Conservation (phyloP, 768 basidiomycete species). For the Boletus patriciae region DNA sequence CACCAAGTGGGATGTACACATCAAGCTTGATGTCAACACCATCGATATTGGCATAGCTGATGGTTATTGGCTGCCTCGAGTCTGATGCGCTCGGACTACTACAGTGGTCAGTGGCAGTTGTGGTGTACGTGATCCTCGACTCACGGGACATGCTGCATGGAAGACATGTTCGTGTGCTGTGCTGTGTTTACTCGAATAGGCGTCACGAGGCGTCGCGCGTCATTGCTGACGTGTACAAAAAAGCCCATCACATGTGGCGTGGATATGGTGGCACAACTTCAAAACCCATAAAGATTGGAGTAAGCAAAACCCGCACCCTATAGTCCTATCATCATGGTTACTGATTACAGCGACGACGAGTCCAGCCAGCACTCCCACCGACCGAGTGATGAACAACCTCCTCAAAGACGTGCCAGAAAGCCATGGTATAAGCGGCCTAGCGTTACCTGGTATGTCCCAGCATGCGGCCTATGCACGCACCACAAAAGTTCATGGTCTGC, state of each 20-base stretch:
- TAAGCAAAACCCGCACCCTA: background rate
- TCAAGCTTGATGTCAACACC: slow-evolving; percentile 1
- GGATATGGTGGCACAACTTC: no score
- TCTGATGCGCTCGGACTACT: no score
- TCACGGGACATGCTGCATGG: background rate
- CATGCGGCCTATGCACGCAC: background rate
- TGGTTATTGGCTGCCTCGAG: background rate
- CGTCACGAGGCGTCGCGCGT: no score
- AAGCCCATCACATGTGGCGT: no score
- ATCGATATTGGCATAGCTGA: slow-evolving; percentile 1
- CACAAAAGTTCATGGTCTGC: background rate
- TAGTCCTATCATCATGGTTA: background rate
- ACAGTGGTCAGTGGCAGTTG: background rate
- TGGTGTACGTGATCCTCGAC: background rate
- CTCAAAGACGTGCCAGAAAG: background rate
- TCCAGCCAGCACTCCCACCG: background rate
- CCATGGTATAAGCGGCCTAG: background rate
- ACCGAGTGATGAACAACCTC: background rate
- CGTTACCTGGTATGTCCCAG: background rate
- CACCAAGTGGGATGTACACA: background rate
- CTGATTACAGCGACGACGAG: background rate
- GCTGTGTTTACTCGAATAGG: no score
- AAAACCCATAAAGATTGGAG: no score
- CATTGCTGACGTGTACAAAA: no score
- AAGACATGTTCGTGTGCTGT: background rate